Base-by-base conservation (phyloP, 2,329 filamentous ascomycete species). In the Colletotrichum sp. region DNA sequence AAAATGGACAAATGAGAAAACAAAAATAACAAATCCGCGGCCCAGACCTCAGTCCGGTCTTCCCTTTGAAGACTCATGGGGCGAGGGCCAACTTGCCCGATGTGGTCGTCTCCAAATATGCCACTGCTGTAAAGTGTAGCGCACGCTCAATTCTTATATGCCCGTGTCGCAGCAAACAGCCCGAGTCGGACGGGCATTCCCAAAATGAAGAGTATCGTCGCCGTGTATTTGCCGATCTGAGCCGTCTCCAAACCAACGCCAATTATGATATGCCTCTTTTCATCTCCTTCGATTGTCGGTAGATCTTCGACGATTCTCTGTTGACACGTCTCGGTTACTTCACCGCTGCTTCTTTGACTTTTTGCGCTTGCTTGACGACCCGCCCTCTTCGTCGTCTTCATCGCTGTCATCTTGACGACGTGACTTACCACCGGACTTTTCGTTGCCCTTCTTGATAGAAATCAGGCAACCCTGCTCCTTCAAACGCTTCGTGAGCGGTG, bases 371-470 rank as follows among this genome's bases (percentile, higher is more conserved):
- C 44, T 26, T 22, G 75, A 62, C 12, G 71, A 52, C 10, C 8
- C 39, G 15, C 86, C 85, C 5, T 85, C 85, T 3, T 87, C 86
- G 5, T 86, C 87, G 22, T 88, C 88, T 5, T 86, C 87, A 16
- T 86, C 87, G 52, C 85, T 86, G n/a, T 88, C 86, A 13, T 86
- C 85, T 16, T 83, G 84, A 26, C 59, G 68, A 77, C 80, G 67
- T 84, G 84, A 66, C 71, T 82, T 83, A 75, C 81, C 68, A 76
- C 79, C 84, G 18, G 86, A 86, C 83, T 91, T 92, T 75, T 95
- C 93, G 79, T 95, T 96, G 16, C 95, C 95, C 82, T 96, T 97
- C 86, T 96, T 96, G 77, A 96, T 95, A 44, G 95, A 95, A 77
- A 97, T 96, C 66, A 95, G 92, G 80, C 95, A 95, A 6, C 95